phyloP scores from a whole-genome alignment of 1,284 basidiomycete genomes.

The Cryptococcus sp. region DNA sequence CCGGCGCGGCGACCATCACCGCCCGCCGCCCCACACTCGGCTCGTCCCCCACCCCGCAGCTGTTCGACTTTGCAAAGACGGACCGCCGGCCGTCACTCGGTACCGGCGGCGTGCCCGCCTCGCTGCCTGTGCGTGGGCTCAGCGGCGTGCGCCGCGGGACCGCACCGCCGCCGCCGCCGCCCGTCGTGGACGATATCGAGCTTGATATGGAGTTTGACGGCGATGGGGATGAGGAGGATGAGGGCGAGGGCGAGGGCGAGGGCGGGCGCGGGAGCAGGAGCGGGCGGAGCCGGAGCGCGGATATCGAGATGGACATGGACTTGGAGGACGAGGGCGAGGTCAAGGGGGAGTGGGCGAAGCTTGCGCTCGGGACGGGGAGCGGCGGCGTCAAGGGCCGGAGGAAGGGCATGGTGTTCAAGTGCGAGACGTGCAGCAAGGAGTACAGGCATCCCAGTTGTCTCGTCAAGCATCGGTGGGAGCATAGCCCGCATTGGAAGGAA shows the following conservation, averaged over 20 bases:
- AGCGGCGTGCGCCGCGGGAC: background rate
- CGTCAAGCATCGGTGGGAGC: conserved; percentile 97
- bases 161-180: conserved; percentile 12
- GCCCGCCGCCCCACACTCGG: conserved; percentile 31
- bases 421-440: conserved; percentile 89
- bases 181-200: conserved; percentile 40
- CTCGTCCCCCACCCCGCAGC: conserved; percentile 31
- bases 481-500: conserved; percentile 94
- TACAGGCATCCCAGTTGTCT: conserved; percentile 92
- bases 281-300: conserved; percentile 31
- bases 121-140: conserved; percentile 23
- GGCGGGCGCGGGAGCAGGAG: conserved; percentile 20
- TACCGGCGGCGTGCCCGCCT: conserved; percentile 25
- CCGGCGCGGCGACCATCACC: conserved; percentile 24
- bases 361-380: conserved; percentile 47
- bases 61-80: conserved; percentile 47
- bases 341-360: conserved; percentile 33
- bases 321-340: conserved; percentile 21
- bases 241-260: conserved; percentile 19
- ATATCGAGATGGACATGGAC: conserved; percentile 42
- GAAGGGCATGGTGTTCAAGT: conserved; percentile 79
- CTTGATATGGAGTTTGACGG: conserved; percentile 47
- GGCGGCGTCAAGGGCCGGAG: conserved; percentile 57
- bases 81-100: conserved; percentile 29
- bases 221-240: conserved; percentile 25